Evolutionary conservation across 208 protist genomes (phyloP).

Genomic region (Porcisia hertigi): DNA sequence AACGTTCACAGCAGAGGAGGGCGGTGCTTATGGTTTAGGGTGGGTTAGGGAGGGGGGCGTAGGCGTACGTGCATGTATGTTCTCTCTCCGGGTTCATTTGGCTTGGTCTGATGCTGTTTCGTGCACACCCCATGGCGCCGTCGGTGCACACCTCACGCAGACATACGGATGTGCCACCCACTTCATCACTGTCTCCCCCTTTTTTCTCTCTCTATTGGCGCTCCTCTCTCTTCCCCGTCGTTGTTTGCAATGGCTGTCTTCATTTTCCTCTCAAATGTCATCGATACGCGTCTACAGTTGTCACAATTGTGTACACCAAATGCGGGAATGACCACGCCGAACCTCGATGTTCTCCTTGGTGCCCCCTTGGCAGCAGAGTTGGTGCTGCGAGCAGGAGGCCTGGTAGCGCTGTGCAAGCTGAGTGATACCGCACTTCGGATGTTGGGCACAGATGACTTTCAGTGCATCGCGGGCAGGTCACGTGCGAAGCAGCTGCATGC

Average conservation of each 20-base stretch:
- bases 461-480: slow-evolving; percentile 17
- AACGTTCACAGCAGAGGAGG: background rate
- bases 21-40: background rate
- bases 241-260: background rate
- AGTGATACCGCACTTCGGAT: slow-evolving; percentile 67
- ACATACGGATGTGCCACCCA: background rate
- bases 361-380: slow-evolving; percentile 45
- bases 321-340: slow-evolving; percentile 38
- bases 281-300: background rate
- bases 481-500: slow-evolving; percentile 52
- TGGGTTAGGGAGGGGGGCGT: too few species aligned
- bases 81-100: background rate
- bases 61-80: background rate
- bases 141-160: background rate
- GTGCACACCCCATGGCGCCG: background rate
- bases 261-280: background rate
- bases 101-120: background rate
- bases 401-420: slow-evolving; percentile 53
- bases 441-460: slow-evolving; percentile 58
- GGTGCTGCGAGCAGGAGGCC: slow-evolving; percentile 49
- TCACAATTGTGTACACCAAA: background rate
- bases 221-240: background rate
- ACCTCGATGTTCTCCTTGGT: slow-evolving; percentile 66
- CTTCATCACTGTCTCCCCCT: background rate
- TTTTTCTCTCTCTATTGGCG: background rate